Evolutionary conservation across 176 grass and related monocot genomes (phyloP), one percentile per base, ranked within the genome.

Genomic region (Cocos nucifera): DNA sequence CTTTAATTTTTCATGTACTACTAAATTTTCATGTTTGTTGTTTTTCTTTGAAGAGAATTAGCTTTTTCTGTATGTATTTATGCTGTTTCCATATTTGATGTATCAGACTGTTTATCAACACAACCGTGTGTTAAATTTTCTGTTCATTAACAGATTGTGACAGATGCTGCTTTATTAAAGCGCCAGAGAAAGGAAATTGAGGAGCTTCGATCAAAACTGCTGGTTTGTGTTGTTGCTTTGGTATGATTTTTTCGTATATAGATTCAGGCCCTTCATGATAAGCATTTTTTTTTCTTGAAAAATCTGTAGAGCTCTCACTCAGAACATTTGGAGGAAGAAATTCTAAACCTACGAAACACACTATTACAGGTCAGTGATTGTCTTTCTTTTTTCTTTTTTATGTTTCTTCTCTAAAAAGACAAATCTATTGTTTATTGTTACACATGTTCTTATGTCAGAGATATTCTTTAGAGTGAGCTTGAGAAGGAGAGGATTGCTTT

Each of bases 141-240:
- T 44, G 9, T 44, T 44, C 35, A 44, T 44, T 44, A 73, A 78
- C 70, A 96, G 91, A 96, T 96, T 78, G 55, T 96, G 71, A 96
- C 91, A 74, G 91, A 96, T 87, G 91, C 86, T 19, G 91, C 91
- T 17, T 79, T 96, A 66, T 78, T 96, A 59, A 90, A 86, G 69
- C 86, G 91, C 14, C 91, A 96, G 74, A 77, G 78, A 54, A 96
- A 87, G 70, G 86, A 90, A 79, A 96, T 96, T 62, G 91, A 96
- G 58, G 91, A 90, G 63, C 83, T 96, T 50, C 78, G 86, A 51
- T 80, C 80, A 69, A 96, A 96, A 75, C 69, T 96, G 53, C 64
- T 69, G 57, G 91, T 90, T 39, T 19, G 22, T 30, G 5, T 69
- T 39, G 24, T 50, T 80, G 59, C 29, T 61, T 15, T 65, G 5